Base-by-base conservation (phyloP, 2,329 filamentous ascomycete genomes). In the Arthrinium phaeospermum region DNA sequence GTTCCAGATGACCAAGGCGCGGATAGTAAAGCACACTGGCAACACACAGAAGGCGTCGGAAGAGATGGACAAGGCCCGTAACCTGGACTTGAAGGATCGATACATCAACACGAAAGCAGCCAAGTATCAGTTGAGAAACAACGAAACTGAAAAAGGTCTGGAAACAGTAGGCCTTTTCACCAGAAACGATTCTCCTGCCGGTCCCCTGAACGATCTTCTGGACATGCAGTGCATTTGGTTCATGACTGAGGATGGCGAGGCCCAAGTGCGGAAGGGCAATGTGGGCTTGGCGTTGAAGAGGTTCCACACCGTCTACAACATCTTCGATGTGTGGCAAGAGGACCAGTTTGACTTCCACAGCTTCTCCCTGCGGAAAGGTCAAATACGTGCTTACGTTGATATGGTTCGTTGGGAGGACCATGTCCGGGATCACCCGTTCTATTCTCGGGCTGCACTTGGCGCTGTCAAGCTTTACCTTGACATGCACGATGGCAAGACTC, bases 211-310 rank as follows among this genome's bases (percentile, higher is more conserved):
- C 68, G 96, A 99, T 82, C 89, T 99, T 47, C 89, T 97, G 76
- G 96, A 99, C 78, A 99, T 99, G 96, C 96, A 99, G 84, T 98
- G 95, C 81, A 91, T 98, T 77, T 99, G 96, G 97, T 99, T 92
- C 81, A 85, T 99, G 78, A 96, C 94, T 6, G 96, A 99, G 83
- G 97, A 99, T 80, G 96, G 94, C 71, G 94, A 98, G 84, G 91
- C 96, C 3, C 95, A 95, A 81, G 87, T 93, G 72, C 92, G 96
- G 69, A 93, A 95, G 81, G 91, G 92, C 75, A 95, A 97, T 77
- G 85, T 93, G 67, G 94, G 93, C 4, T 88, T 98, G 73, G 96
- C 97, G 0, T 86, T 99, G 70, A 99, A 99, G 86, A 91, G 97
- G 69, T 96, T 98, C 83, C 94, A 95, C 75, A 88, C 94, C 30